These are phyloP conservation scores for Aspergillus diversus DNA, from an alignment of 495 filamentous ascomycete species.

Conservation along the genomic window DNA sequence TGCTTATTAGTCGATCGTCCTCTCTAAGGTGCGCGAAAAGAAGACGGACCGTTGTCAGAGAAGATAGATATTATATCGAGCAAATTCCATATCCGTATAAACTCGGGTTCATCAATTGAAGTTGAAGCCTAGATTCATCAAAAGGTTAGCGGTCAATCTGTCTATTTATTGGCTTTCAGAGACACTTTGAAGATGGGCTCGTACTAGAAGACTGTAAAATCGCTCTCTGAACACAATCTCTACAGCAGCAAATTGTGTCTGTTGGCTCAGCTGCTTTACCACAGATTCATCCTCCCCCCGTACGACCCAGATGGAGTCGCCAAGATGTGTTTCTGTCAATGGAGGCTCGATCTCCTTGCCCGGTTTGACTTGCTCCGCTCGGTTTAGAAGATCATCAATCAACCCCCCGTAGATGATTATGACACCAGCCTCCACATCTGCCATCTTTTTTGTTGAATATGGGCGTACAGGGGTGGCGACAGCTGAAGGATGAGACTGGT, in stretches of 20 bases:
- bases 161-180: neutral
- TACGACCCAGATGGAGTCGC: slow-evolving; percentile 45
- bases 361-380: slow-evolving; percentile 66
- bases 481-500: neutral
- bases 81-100: slow-evolving; percentile 88
- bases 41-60: slow-evolving; percentile 69
- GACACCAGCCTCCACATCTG: slow-evolving; percentile 48
- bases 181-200: slow-evolving; percentile 21
- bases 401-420: slow-evolving; percentile 59
- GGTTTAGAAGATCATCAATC: slow-evolving; percentile 64
- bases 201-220: slow-evolving; percentile 76
- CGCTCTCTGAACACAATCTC: slow-evolving; percentile 78
- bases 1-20: slow-evolving; percentile 29
- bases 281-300: slow-evolving; percentile 30
- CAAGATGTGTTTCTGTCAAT: slow-evolving; percentile 58
- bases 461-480: neutral
- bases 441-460: slow-evolving; percentile 47
- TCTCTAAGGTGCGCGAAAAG: neutral
- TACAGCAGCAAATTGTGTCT: slow-evolving; percentile 64
- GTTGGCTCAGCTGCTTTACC: slow-evolving; percentile 35
- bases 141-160: slow-evolving; percentile 24
- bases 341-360: slow-evolving; percentile 75
- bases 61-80: slow-evolving; percentile 87
- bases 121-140: slow-evolving; percentile 57
- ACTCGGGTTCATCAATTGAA: slow-evolving; percentile 71